Conservation (phyloP, 2,329 filamentous ascomycete genomes). For the Aspergillus piperis region DNA sequence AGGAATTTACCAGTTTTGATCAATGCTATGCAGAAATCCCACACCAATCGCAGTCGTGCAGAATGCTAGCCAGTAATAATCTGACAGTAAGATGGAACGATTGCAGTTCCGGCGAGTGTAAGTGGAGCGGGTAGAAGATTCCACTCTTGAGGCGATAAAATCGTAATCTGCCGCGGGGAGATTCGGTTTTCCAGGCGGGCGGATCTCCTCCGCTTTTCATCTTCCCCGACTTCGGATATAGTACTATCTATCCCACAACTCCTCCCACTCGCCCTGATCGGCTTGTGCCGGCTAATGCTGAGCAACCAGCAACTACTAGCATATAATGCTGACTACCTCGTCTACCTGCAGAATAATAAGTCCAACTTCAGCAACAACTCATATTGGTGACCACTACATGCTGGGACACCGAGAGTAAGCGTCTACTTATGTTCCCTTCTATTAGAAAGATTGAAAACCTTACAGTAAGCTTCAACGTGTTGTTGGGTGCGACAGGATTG, state of each 20-base stretch:
- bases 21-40: not conserved
- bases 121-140: conserved; percentile 3
- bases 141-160: conserved; percentile 1
- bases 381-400: not conserved
- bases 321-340: not conserved
- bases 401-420: not conserved
- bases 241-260: not conserved
- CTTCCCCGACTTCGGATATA: conserved; percentile 1
- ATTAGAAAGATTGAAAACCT: not conserved
- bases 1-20: not conserved
- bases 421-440: not conserved
- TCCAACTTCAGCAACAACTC: not conserved
- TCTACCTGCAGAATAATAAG: not conserved
- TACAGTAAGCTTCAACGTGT: not conserved
- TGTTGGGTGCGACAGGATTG: not conserved
- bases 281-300: too few relatives aligned
- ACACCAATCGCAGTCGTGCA: not conserved
- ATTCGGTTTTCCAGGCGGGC: not conserved
- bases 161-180: not conserved
- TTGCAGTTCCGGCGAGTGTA: not conserved
- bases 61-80: not conserved
- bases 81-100: not conserved
- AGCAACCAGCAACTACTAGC: too few relatives aligned
- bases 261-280: too few relatives aligned
- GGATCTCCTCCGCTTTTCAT: not conserved